Base-by-base conservation (phyloP, 352 stramenopile species). In the Phytophthora brassicae region DNA sequence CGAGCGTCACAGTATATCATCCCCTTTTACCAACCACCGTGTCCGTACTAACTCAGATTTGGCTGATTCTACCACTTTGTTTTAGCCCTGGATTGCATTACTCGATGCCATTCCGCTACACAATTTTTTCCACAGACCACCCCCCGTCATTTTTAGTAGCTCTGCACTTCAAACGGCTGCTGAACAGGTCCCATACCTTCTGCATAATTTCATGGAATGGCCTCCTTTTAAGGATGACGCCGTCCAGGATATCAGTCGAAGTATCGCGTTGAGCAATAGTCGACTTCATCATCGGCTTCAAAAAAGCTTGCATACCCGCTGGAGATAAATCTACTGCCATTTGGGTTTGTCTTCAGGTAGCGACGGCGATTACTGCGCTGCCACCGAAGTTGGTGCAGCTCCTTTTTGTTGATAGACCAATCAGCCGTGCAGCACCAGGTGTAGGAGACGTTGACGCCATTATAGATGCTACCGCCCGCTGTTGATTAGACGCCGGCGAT, bases 1-100 rank as follows among this genome's bases (percentile, higher is more conserved):
- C 53, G 16, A 60, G 28, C 31, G 42, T 60, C 14, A 53, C 20
- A n/a, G 53, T 60, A 29, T 53, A 16, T 9, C 42, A 14, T 28
- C 42, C 31, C 31, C 26, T 52, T 47, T 60, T 17, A 47, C 14
- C 28, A 60, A 31, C 53, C 42, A 53, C 12, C 29, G 29, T 6
- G n/a, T 42, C 43, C 53, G 53, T 17, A 3, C 53, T 22, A 47
- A 14, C 43, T 50, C 23, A 19, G 22, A 36, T 23, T 38, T 36
- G 9, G 22, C n/a, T n/a, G n/a, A n/a, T n/a, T n/a, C n/a, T n/a
- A n/a, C n/a, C n/a, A n/a, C n/a, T n/a, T 36, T 19, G 3, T 35
- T 11, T 50, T 50, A 28, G 12, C 22, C 14, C 16, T 36, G 11
- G 36, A 22, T n/a, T 50, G 43, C 43, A 50, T 50, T 1, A 50